phyloP scores from a whole-genome alignment of 306 rosid species.

The Senna siamea region DNA sequence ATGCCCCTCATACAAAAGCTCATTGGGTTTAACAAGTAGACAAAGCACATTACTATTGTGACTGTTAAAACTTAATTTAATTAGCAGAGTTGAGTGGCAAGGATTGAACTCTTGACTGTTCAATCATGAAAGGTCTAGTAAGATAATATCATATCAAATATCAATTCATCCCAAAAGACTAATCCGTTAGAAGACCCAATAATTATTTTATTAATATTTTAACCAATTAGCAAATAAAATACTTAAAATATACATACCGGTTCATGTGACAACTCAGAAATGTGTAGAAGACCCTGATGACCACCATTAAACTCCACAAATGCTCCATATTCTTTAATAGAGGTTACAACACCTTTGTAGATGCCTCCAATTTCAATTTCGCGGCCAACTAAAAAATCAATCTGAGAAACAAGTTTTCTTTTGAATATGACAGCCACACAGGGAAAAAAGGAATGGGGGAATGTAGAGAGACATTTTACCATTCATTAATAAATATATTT shows the following conservation, averaged over 20 bases:
- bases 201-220: neutral
- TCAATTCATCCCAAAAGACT: neutral
- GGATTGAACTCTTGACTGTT: neutral
- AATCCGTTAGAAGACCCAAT: neutral
- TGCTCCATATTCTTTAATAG: slow-evolving; percentile 90
- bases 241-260: slow-evolving; percentile 58
- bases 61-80: neutral
- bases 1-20: neutral
- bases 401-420: slow-evolving; percentile 49
- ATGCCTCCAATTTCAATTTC: slow-evolving; percentile 90
- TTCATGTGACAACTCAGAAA: slow-evolving; percentile 88
- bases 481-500: slow-evolving; percentile 17
- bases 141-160: neutral
- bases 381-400: slow-evolving; percentile 87
- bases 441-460: neutral
- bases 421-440: slow-evolving; percentile 25
- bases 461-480: slow-evolving; percentile 18
- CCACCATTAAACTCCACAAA: slow-evolving; percentile 97
- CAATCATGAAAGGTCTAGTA: neutral
- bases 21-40: neutral
- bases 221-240: slow-evolving; percentile 15
- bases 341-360: slow-evolving; percentile 71
- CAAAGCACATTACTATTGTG: neutral
- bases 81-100: neutral
- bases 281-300: slow-evolving; percentile 94